Percentiles rank a stretch among this genome's conserved stretches.
Conservation (phyloP, 192 early-diverging fungal species). For the Thoreauomyces humboldtii region DNA sequence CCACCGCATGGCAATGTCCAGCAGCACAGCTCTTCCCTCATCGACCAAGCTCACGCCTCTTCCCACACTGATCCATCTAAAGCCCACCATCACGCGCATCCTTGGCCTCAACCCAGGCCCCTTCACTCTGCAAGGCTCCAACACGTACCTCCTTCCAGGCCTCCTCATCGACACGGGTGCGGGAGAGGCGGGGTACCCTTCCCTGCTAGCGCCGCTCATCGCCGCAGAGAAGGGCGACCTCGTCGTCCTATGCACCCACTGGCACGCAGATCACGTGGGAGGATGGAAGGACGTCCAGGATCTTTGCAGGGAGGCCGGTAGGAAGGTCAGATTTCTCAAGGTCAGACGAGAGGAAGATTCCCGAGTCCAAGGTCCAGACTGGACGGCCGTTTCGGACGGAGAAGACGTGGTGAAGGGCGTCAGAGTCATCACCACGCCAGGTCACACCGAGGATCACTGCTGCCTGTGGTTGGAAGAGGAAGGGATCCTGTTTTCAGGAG, state of each 20-base stretch:
- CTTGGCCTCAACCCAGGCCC: slow-evolving; percentile 77
- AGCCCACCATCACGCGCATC: slow-evolving; percentile 26
- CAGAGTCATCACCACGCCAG: slow-evolving; percentile 64
- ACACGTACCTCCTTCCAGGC: slow-evolving; percentile 68
- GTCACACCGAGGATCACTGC: slow-evolving; percentile 79
- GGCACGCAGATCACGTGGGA: slow-evolving; percentile 75
- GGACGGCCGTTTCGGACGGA: neutral
- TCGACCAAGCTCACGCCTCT: slow-evolving; percentile 1
- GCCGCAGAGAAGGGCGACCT: slow-evolving; percentile 31
- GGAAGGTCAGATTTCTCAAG: slow-evolving; percentile 10
- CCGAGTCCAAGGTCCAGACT: neutral
- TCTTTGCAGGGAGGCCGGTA: neutral
- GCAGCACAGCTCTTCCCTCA: neutral
- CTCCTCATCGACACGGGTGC: slow-evolving; percentile 70
- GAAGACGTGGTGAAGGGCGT: neutral
- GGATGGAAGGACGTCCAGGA: slow-evolving; percentile 45
- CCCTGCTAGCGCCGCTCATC: neutral
- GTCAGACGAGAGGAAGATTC: neutral
- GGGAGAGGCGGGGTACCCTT: slow-evolving; percentile 65
- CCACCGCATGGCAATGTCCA: too few species aligned
- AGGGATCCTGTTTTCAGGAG: slow-evolving; percentile 69
- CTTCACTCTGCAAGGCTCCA: slow-evolving; percentile 83
- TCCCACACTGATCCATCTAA: neutral
- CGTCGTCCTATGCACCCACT: slow-evolving; percentile 74
- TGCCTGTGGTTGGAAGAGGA: slow-evolving; percentile 67